Evolutionary conservation across 305 asterid species (phyloP), one percentile per base, ranked within the genome.

Genomic region (Stenogyne calaminthoides): DNA sequence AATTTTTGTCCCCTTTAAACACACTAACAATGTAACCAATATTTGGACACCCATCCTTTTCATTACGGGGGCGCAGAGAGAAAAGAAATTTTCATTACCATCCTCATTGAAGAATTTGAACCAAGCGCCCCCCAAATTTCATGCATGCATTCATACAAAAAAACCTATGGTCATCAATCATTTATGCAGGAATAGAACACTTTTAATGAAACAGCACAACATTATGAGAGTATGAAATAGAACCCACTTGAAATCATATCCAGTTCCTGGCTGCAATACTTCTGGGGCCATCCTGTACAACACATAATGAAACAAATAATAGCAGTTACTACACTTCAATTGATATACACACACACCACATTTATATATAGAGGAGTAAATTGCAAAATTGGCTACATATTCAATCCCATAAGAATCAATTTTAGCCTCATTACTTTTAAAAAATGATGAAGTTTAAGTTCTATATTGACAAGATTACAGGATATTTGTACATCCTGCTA

Each of bases 241-340:
- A 75, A 86, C 98, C 80, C 84, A 95, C 99, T 95, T 95, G 90
- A 92, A 92, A 83, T 95, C 96, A 82, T 95, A 95, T 83, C 99
- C 99, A 66, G 96, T 81, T 88, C 96, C 98, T 16, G 99, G 99
- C 81, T 95, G 99, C 88, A 95, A 80, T 49, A 92, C 99, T 79
- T 95, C 99, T 36, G 99, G 99, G 64, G 99, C 99, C 99, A 95
- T 95, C 99, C 99, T 95, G 82, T 18, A 72, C 69, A 67, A 58
- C 55, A 67, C 66, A 32, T 79, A 74, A 42, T 14, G 47, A 57
- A 67, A 74, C 49, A 75, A 15, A 74, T 19, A 70, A 62, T 54
- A 75, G 58, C 73, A 69, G 22, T 46, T 54, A 55, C 74, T 40
- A 64, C 52, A 25, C 15, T 22, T 11, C 15, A 16, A 34, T 6